Evolutionary conservation across 73 alveolate genomes (phyloP).

Genomic region (Symbiodinium pilosum): DNA sequence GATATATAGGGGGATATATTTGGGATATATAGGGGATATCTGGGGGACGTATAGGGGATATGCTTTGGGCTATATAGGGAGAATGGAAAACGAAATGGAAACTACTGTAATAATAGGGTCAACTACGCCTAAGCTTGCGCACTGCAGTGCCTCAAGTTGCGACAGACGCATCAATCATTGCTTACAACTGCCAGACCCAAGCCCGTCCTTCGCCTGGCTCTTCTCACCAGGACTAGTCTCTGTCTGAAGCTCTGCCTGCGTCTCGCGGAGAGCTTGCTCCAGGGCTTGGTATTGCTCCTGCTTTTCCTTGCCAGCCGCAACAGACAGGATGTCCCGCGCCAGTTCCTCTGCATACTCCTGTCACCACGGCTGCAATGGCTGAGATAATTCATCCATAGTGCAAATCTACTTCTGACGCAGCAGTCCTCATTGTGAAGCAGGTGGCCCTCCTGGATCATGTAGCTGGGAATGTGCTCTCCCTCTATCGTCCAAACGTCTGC

Average conservation of each 20-base stretch:
- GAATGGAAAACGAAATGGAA: no score
- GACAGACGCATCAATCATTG: no score
- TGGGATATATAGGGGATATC: no score
- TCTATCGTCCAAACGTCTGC: slow-evolving; percentile 77
- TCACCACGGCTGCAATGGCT: background rate
- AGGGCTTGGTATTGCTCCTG: slow-evolving; percentile 39
- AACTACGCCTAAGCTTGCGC: background rate
- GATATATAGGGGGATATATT: no score
- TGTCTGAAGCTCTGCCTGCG: background rate
- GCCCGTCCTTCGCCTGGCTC: no score
- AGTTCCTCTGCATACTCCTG: slow-evolving; percentile 58
- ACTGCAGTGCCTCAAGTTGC: background rate
- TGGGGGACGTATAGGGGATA: no score
- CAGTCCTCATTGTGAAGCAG: slow-evolving; percentile 18
- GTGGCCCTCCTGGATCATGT: slow-evolving; percentile 27
- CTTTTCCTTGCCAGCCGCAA: slow-evolving; percentile 52
- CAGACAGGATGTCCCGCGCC: slow-evolving; percentile 54
- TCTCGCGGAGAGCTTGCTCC: background rate
- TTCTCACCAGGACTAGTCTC: no score
- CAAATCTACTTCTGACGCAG: background rate
- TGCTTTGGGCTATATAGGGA: no score
- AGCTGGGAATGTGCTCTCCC: slow-evolving; percentile 51
- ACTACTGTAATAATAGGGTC: background rate
- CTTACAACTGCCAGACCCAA: no score
- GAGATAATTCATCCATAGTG: no score